Base-by-base conservation (phyloP, 768 basidiomycete species). In the Gymnopilus junonius region DNA sequence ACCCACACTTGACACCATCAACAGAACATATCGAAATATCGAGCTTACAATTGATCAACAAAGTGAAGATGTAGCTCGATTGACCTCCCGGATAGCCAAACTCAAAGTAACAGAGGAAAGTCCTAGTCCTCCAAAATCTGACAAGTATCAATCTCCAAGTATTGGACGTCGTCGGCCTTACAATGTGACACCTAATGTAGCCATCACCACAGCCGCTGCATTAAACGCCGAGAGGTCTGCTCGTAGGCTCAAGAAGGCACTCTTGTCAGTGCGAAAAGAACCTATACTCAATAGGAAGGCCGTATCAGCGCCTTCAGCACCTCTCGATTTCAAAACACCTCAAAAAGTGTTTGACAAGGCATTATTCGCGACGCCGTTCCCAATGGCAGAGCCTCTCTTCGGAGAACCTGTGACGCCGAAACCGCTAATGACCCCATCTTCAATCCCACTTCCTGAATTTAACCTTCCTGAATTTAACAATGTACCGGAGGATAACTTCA, bases 21-120 rank as follows among this genome's bases (percentile, higher is more conserved):
- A 91, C 67, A 85, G 93, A 32, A 91, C 93, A 0, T 91, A 92
- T 69, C 87, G 90, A 42, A 95, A 96, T 73, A 93, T 97, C 68
- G 91, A 94, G 58, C 71, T 86, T 20, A 87, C 87, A 0, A 82
- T 93, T 63, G 80, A 81, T 39, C 87, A 90, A 66, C 88, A 91
- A 73, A 77, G 79, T 1, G 77, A 78, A 29, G 85, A 88, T 8
- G 74, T 93, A 27, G 75, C 81, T 2, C 70, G 74, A 1, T 80
- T 93, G 32, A 74, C 82, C 1, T 71, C 78, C n/a, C 83, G 88
- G 35, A 73, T 91, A 20, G 69, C 80, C 14, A 84, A 82, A 60
- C 73, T 92, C 48, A 76, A 85, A 51, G 63, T 87, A 11, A 63
- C 45, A 11, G 45, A 59, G 31, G 66, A 71, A 25, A 59, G 35